Evolutionary conservation across 768 basidiomycete species (phyloP).

Genomic region (Boletus subparvulus): DNA sequence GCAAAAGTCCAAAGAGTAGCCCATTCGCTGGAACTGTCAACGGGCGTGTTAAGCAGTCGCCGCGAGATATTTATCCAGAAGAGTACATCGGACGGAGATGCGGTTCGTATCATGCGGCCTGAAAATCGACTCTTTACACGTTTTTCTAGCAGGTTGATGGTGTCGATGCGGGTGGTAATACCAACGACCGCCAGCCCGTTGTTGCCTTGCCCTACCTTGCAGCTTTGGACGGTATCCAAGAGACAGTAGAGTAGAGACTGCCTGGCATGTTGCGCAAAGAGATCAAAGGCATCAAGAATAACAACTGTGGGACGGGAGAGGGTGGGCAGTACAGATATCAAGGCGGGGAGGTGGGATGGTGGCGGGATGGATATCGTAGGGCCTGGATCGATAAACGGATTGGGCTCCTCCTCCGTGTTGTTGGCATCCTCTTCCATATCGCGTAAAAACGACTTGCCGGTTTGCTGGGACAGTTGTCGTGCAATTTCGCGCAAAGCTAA

Average conservation of each 20-base stretch:
- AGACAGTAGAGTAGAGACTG: slow-evolving; percentile 95
- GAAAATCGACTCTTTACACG: slow-evolving; percentile 98
- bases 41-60: slow-evolving; percentile 38
- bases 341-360: slow-evolving; percentile 65
- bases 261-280: slow-evolving; percentile 88
- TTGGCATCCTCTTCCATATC: slow-evolving; percentile 32
- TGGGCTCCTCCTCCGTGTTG: slow-evolving; percentile 41
- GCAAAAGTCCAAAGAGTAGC: slow-evolving; percentile 51
- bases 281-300: slow-evolving; percentile 88
- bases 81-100: slow-evolving; percentile 51
- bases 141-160: slow-evolving; percentile 88
- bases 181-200: slow-evolving; percentile 86
- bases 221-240: slow-evolving; percentile 89
- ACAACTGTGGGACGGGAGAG: slow-evolving; percentile 79
- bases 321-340: slow-evolving; percentile 77
- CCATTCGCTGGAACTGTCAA: slow-evolving; percentile 52
- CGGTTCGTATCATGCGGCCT: slow-evolving; percentile 80
- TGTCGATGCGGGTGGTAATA: slow-evolving; percentile 82
- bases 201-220: slow-evolving; percentile 55
- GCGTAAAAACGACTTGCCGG: slow-evolving; percentile 56
- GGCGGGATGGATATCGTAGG: slow-evolving; percentile 50
- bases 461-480: slow-evolving; percentile 75
- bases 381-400: slow-evolving; percentile 48
- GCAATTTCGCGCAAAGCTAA: slow-evolving; percentile 93
- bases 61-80: slow-evolving; percentile 54